Conservation (phyloP, 1,284 basidiomycete species). For the Melampsora americana region DNA sequence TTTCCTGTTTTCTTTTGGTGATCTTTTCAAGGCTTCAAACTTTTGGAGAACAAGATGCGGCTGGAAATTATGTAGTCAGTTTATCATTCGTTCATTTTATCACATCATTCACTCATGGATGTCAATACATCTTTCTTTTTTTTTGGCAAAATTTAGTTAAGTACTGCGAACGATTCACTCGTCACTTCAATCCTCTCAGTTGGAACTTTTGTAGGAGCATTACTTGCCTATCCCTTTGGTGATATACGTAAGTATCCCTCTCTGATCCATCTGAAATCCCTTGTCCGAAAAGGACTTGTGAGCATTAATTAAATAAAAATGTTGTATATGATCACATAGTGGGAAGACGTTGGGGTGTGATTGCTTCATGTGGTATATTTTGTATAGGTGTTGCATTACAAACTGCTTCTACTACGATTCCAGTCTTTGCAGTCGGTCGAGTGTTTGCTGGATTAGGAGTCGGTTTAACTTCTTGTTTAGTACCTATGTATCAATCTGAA, state of each 20-base stretch:
- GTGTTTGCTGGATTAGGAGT: slow-evolving; percentile 53
- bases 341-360: slow-evolving; percentile 40
- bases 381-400: slow-evolving; percentile 40
- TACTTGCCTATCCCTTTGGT: slow-evolving; percentile 39
- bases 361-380: slow-evolving; percentile 32
- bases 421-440: slow-evolving; percentile 51
- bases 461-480: slow-evolving; percentile 50
- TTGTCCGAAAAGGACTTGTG: too few relatives aligned
- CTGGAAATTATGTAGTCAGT: slow-evolving; percentile 18
- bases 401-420: slow-evolving; percentile 41
- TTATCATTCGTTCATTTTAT: too few relatives aligned
- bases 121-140: too few relatives aligned
- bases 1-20: too few relatives aligned
- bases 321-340: neutral
- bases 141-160: slow-evolving; percentile 10
- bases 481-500: slow-evolving; percentile 54
- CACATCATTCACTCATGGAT: too few relatives aligned
- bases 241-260: slow-evolving; percentile 20
- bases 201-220: slow-evolving; percentile 30
- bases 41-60: slow-evolving; percentile 19
- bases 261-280: neutral
- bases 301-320: too few relatives aligned
- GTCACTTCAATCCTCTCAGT: slow-evolving; percentile 40
- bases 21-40: neutral
- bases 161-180: slow-evolving; percentile 34